Base-by-base conservation (phyloP, 129 eudicot genomes). In the Saussurea involucrata region DNA sequence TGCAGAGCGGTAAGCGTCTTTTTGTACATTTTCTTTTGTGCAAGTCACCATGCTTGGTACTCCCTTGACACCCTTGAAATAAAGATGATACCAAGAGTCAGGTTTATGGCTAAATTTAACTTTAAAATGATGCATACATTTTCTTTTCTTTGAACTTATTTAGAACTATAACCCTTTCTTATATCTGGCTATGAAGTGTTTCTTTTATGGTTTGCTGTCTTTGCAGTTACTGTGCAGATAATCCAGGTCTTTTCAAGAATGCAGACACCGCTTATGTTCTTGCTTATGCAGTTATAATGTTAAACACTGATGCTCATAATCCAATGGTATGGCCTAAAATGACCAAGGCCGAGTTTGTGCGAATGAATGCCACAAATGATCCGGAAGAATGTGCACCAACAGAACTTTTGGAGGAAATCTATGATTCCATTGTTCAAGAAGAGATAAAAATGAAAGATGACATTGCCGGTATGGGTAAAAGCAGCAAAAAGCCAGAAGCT, bases 251-350 rank as follows among this genome's bases (percentile, higher is more conserved):
- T 24, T 95, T 95, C 85, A 95, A 95, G 97, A 92, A 92, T 74
- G 99, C 99, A 64, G 97, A 95, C 83, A 95, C 91, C 17, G 99
- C 99, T 1, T 95, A 95, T 80, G 88, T 95, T 71, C 97, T 95
- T 72, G 99, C 99, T 20, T 95, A 95, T 88, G 99, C 99, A 28
- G 99, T 95, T 74, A 95, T 95, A 78, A 88, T 95, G 99, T 81
- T 95, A 80, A 95, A 95, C 78, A 92, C 97, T 18, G 99, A 95
- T 88, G 99, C 97, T 85, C 99, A 95, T 80, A 92, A 95, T 75
- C 99, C 99, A 72, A 85, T 89, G 96, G 96, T 95, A 68, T 89
- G 90, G 91, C 92, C 97, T 12, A 95, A 92, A 85, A 92, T 95
- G 96, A 85, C 97, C 8, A 95, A 95, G 82, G 82, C 85, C 31